A percentile compares a stretch with the other conserved stretches of the same genome.
Conservation (phyloP, 164 flowering plant genomes). For the Vitis amurensis region DNA sequence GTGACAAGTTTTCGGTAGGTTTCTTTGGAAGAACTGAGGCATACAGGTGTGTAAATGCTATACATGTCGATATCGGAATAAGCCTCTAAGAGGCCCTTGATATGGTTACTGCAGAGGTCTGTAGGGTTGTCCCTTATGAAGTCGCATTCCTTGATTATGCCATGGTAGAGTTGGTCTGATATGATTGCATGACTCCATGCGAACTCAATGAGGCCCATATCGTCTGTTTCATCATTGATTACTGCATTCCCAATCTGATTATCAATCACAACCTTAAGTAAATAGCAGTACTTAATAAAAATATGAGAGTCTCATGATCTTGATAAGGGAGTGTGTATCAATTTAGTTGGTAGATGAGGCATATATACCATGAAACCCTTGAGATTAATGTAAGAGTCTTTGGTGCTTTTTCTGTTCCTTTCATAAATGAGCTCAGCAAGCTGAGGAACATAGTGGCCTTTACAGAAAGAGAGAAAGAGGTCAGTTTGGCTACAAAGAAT, state of each 20-base stretch:
- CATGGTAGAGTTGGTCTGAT: slow-evolving; percentile 48
- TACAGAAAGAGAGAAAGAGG: not conserved
- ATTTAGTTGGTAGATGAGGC: too few species aligned
- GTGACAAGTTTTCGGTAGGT: slow-evolving; percentile 15
- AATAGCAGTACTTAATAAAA: not conserved
- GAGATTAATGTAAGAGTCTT: slow-evolving; percentile 44
- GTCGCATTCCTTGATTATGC: slow-evolving; percentile 40
- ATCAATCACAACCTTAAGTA: not conserved
- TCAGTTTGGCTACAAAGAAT: not conserved
- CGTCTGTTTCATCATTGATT: slow-evolving; percentile 54
- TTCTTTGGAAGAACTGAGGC: slow-evolving; percentile 16
- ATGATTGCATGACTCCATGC: slow-evolving; percentile 74
- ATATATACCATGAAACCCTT: slow-evolving; percentile 65
- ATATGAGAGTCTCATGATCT: not conserved
- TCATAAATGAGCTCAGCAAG: slow-evolving; percentile 55
- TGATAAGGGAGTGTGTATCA: too few species aligned
- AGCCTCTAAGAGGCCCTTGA: slow-evolving; percentile 30
- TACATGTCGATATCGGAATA: slow-evolving; percentile 57
- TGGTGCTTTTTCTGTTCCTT: slow-evolving; percentile 38
- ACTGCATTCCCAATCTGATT: slow-evolving; percentile 63
- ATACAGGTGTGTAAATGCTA: slow-evolving; percentile 56
- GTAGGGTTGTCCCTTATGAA: slow-evolving; percentile 22
- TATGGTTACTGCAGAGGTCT: slow-evolving; percentile 10
- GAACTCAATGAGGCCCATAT: slow-evolving; percentile 48
- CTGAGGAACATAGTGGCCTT: slow-evolving; percentile 78